Evolutionary conservation across 1,284 basidiomycete genomes (phyloP), one percentile per base, ranked within the genome.

Genomic region (Cryptococcus jaspeensis): DNA sequence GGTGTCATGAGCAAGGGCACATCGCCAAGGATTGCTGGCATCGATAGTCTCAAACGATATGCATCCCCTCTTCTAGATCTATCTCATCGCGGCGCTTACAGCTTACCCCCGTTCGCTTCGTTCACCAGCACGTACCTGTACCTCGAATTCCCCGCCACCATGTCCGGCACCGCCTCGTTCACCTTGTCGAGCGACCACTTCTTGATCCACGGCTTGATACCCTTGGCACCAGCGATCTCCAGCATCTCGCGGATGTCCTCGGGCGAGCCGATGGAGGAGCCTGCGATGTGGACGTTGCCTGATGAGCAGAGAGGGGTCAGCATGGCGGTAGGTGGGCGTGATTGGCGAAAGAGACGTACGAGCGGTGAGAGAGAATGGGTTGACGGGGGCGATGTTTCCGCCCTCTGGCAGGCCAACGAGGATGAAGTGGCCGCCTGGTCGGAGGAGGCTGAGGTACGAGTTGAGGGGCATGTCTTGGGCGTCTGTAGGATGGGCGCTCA

Each of bases 51-150:
- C n/a, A n/a, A n/a, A n/a, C n/a, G n/a, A n/a, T n/a, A n/a, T n/a
- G n/a, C n/a, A n/a, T n/a, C n/a, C n/a, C n/a, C n/a, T n/a, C n/a
- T n/a, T n/a, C n/a, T n/a, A n/a, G n/a, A n/a, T n/a, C n/a, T n/a
- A n/a, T n/a, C n/a, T n/a, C n/a, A n/a, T n/a, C n/a, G n/a, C n/a
- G n/a, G n/a, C 28, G 28, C 35, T 55, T 62, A 67, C 43, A 76
- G 63, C 63, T 72, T 69, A 36, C 69, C 73, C 43, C 66, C 66
- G 41, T 67, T 60, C 36, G 69, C 45, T 55, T 74, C 66, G 72
- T 80, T 80, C 55, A 80, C 74, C 39, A 81, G 72, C 32, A 80
- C 78, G 60, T 78, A 80, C 52, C 80, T 71, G 74, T 77, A 81
- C 44, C 76, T 63, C 40, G 77, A 73, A 61, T 81, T 77, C 54